Evolutionary conservation across 495 filamentous ascomycete species (phyloP), one percentile per base, ranked within the genome.

Genomic region (Lindgomyces ingoldianus): DNA sequence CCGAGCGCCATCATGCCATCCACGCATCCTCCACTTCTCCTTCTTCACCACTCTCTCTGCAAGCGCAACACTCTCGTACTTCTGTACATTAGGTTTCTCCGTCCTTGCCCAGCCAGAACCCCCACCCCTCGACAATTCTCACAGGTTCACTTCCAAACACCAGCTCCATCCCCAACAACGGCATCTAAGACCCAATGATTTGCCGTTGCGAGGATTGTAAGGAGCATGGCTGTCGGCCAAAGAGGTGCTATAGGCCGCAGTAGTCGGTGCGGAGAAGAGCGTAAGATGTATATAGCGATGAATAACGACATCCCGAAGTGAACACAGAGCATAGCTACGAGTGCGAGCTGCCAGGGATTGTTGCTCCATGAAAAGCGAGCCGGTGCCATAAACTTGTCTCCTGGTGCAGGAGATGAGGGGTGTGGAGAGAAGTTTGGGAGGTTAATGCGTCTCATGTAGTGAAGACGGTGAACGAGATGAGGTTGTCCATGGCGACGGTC

Each of bases 141-240:
- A 66, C 46, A 26, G 44, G 42, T 22, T 39, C n/a, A 14, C 8
- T 18, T n/a, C 4, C 51, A n/a, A 60, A 24, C 1, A 18, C 49
- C 63, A 47, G 44, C 54, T 60, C 12, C 25, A n/a, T 27, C 57
- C 47, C 63, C 63, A 29, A 66, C 57, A 21, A 66, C 22, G 1
- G 57, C 63, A 48, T 66, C 63, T 18, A 66, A 26, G 16, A 66
- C 46, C 21, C 46, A 66, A 55, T 66, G 63, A 41, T 66, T 66
- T 24, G 63, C 63, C 9, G 63, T 66, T 1, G 39, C 63, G 1
- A 66, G 18, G 18, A 66, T 61, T 8, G 63, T 66, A 16, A 66
- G 27, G 11, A 66, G 2, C 63, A 66, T 62, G 21, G 29, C 25
- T 6, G 49, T 12, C 10, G 63, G 63, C 63, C 63, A 66, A 6